Evolutionary conservation across 495 filamentous ascomycete genomes (phyloP).

Genomic region (Penicillium ochrochloron): DNA sequence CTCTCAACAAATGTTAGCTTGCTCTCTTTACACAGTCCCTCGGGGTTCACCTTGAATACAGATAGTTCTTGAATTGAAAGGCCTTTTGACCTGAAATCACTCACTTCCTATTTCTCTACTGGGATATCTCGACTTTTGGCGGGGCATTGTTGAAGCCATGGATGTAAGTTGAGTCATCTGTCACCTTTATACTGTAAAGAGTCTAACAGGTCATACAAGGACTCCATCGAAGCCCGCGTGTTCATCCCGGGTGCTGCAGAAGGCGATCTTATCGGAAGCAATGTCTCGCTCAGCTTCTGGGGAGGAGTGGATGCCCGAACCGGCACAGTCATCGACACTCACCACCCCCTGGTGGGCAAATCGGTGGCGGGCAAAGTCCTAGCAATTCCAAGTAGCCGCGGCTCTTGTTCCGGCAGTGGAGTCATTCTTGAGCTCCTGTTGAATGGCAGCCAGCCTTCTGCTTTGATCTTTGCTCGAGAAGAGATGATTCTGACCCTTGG

Average conservation of each 20-base stretch:
- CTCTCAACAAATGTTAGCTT: background rate
- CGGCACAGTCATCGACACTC: constrained; percentile 34
- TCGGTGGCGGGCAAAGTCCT: constrained; percentile 28
- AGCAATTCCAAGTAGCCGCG: constrained; percentile 36
- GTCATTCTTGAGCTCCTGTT: constrained; percentile 40
- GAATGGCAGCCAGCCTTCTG: constrained; percentile 24
- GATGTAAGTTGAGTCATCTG: background rate
- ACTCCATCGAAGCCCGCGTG: background rate
- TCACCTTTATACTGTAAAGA: background rate
- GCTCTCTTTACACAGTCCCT: background rate
- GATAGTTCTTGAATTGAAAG: background rate
- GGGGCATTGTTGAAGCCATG: background rate
- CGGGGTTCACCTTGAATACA: background rate
- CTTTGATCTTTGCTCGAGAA: constrained; percentile 31
- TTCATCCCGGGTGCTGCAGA: background rate
- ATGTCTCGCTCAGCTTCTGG: constrained; percentile 40
- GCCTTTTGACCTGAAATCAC: background rate
- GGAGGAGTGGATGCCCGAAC: constrained; percentile 34
- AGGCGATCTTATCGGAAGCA: constrained; percentile 19
- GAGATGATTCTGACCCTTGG: constrained; percentile 39
- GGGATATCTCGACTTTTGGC: background rate
- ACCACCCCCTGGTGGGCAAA: constrained; percentile 35
- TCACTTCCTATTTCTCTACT: background rate
- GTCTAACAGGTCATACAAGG: background rate
- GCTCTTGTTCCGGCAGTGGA: constrained; percentile 38